phyloP scores from a whole-genome alignment of 176 grass and related monocot species.

The Carex scoparia region DNA sequence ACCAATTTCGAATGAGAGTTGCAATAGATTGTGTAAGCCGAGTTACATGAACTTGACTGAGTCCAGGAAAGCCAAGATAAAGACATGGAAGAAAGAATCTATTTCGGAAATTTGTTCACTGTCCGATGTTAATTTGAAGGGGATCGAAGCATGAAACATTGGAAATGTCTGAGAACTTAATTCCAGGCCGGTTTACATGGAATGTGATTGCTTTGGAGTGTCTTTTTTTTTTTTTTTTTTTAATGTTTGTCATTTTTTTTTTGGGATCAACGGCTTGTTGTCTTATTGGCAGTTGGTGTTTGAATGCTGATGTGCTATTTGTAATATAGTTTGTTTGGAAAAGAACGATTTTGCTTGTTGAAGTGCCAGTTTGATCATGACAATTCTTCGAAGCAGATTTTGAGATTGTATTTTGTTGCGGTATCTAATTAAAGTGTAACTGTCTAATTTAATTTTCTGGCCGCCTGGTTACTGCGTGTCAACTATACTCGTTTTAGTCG shows the following conservation, averaged over 20 bases:
- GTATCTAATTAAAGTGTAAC: neutral
- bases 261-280: conserved; percentile 53
- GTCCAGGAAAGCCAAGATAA: conserved; percentile 83
- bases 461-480: neutral
- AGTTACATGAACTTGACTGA: conserved; percentile 96
- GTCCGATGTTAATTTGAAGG: conserved; percentile 35
- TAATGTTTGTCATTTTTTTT: conserved; percentile 23
- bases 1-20: conserved; percentile 48
- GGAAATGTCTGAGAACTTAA: neutral
- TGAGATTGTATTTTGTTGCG: neutral
- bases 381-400: neutral
- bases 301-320: conserved; percentile 23
- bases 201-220: conserved; percentile 17
- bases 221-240: conserved; percentile 23
- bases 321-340: conserved; percentile 59
- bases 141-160: conserved; percentile 15
- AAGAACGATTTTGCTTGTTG: conserved; percentile 20
- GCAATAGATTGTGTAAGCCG: conserved; percentile 40
- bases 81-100: conserved; percentile 20
- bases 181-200: conserved; percentile 16
- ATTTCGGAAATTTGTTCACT: conserved; percentile 25
- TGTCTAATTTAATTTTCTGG: neutral
- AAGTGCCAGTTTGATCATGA: neutral
- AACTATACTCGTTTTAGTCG: neutral
- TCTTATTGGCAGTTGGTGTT: conserved; percentile 7